Evolutionary conservation across 495 filamentous ascomycete genomes (phyloP), one percentile per base, ranked within the genome.

Genomic region (Terfezia claveryi): DNA sequence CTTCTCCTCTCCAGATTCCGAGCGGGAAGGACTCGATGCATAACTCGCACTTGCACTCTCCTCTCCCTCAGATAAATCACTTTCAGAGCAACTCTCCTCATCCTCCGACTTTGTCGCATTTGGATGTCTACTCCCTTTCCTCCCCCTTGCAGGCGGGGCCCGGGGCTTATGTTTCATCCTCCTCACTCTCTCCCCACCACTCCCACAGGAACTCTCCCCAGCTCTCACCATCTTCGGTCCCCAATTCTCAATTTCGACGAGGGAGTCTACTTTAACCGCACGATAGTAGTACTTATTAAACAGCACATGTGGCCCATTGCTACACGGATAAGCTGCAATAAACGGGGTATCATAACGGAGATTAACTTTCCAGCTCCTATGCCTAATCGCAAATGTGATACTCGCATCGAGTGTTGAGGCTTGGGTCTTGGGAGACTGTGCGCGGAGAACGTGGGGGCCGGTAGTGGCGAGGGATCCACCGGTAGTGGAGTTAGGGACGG

Each of bases 291-390:
- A 84, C 57, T 83, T 80, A 60, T 74, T 80, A 59, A 81, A 83
- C 37, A 85, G 69, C 16, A 77, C 73, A 56, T 85, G 81, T 32
- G 80, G 81, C 3, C 81, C 81, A 49, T 75, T 71, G n/a, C 72
- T 68, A 64, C 81, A 85, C 16, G 81, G 78, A 68, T 74, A 81
- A 2, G 80, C 78, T 37, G 68, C 64, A 56, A 85, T 72, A 61
- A 82, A 85, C 38, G 72, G 72, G 23, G 83, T 80, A 63, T 85
- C 75, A 58, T 76, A 80, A 23, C 68, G 69, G 36, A 85, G 69
- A 10, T 72, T 67, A 54, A 85, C 66, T 37, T 80, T 78, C 76
- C 74, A 80, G 32, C 72, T 79, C 23, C 63, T 59, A n/a, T 63
- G 57, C 11, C 60, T 57, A 54, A 82, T 77, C 27, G 80, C 80